Evolutionary conservation across 495 filamentous ascomycete species (phyloP).

Genomic region (Ramalina peruviana): DNA sequence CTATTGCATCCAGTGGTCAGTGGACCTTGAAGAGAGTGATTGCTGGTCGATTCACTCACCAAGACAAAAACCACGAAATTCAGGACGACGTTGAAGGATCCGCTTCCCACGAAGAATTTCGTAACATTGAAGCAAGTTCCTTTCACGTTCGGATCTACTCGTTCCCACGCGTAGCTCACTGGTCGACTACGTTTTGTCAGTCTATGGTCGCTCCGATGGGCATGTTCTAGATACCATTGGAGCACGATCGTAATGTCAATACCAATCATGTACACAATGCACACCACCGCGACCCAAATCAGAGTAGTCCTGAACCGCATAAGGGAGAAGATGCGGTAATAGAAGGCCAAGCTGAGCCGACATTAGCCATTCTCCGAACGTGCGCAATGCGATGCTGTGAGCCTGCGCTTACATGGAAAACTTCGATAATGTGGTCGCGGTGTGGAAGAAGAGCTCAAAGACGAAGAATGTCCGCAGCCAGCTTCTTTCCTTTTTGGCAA

Average conservation of each 20-base stretch:
- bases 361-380: not conserved
- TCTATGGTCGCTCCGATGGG: not conserved
- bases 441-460: slow-evolving; percentile 8
- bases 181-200: not conserved
- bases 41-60: not conserved
- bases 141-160: not conserved
- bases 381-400: not conserved
- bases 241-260: slow-evolving; percentile 1
- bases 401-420: slow-evolving; percentile 2
- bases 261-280: not conserved
- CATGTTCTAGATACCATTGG: not conserved
- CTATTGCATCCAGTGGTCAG: not conserved
- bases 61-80: slow-evolving; percentile 8
- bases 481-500: not conserved
- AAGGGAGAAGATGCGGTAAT: slow-evolving; percentile 7
- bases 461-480: slow-evolving; percentile 1
- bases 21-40: not conserved
- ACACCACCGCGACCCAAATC: not conserved
- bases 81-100: slow-evolving; percentile 5
- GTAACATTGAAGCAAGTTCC: slow-evolving; percentile 4
- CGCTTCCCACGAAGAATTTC: slow-evolving; percentile 1
- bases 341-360: slow-evolving; percentile 4
- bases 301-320: not conserved
- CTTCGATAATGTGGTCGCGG: slow-evolving; percentile 1
- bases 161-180: slow-evolving; percentile 2